phyloP scores from a whole-genome alignment of 2,329 filamentous ascomycete genomes.

The Tolypocladium album region DNA sequence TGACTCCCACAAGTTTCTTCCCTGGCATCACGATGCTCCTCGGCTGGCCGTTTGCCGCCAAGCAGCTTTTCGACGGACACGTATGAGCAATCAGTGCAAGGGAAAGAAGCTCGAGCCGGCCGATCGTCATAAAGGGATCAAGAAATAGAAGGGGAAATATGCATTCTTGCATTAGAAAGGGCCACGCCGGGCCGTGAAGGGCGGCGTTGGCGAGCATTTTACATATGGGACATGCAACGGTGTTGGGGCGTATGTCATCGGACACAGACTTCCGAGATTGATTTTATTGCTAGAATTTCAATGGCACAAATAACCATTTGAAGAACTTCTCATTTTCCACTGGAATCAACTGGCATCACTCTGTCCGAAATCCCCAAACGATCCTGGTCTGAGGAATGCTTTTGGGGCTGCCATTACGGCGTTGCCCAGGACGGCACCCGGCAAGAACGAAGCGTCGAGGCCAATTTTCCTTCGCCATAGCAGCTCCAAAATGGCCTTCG shows the following conservation, averaged over 20 bases:
- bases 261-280: not conserved
- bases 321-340: not conserved
- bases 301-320: not conserved
- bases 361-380: too few relatives aligned
- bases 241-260: not conserved
- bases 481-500: too few relatives aligned
- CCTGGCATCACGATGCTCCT: conserved; percentile 21
- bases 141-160: not conserved
- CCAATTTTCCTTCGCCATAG: too few relatives aligned
- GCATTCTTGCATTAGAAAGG: not conserved
- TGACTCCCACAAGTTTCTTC: conserved; percentile 16
- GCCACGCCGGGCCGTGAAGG: not conserved
- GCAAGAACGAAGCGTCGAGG: too few relatives aligned
- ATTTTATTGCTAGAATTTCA: not conserved
- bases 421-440: too few relatives aligned
- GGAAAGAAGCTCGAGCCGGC: not conserved
- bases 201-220: not conserved
- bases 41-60: conserved; percentile 21
- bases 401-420: too few relatives aligned
- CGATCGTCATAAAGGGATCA: not conserved
- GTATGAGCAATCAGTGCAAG: conserved; percentile 8
- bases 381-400: too few relatives aligned
- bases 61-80: conserved; percentile 18
- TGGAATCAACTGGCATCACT: not conserved
- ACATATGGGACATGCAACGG: not conserved